Conservation (phyloP, 2,329 filamentous ascomycete genomes). For the Fusarium sp. region DNA sequence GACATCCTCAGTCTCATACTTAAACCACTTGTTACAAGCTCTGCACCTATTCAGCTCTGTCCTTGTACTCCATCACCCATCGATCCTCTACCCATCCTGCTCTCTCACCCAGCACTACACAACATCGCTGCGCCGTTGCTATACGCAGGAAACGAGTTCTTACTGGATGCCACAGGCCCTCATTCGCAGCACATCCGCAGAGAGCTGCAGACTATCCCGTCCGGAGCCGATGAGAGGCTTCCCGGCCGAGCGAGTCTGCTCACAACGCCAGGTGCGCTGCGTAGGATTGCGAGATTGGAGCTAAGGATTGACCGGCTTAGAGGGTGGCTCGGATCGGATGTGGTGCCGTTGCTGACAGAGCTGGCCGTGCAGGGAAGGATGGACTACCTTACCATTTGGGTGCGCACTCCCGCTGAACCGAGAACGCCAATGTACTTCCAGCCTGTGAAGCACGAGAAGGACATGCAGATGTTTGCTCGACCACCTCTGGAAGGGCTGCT, state of each 20-base stretch:
- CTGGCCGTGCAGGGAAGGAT: constrained; percentile 51
- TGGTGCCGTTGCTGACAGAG: constrained; percentile 49
- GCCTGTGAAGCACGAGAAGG: constrained; percentile 21
- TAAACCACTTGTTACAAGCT: constrained; percentile 46
- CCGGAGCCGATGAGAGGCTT: constrained; percentile 31
- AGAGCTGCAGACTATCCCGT: constrained; percentile 33
- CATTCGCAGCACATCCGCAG: constrained; percentile 48
- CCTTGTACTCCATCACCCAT: constrained; percentile 44
- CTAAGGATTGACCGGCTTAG: constrained; percentile 49
- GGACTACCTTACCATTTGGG: constrained; percentile 43
- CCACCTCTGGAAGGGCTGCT: constrained; percentile 53
- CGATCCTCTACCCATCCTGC: constrained; percentile 48
- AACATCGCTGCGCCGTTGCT: constrained; percentile 50
- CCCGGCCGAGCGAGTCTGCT: constrained; percentile 37
- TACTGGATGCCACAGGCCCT: constrained; percentile 46
- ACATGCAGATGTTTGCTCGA: constrained; percentile 43
- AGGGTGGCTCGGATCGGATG: constrained; percentile 48
- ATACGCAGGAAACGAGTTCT: constrained; percentile 50
- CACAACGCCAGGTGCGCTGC: constrained; percentile 40
- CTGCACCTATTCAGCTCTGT: constrained; percentile 45
- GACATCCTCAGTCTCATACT: constrained; percentile 51
- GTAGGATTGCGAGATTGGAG: constrained; percentile 46
- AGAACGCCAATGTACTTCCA: constrained; percentile 13
- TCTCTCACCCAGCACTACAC: constrained; percentile 51
- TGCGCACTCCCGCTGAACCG: constrained; percentile 26